A percentile compares a stretch with the other conserved stretches of the same genome.
phyloP scores from a whole-genome alignment of 2,329 filamentous ascomycete genomes.

The Sordariomycetes sp. region DNA sequence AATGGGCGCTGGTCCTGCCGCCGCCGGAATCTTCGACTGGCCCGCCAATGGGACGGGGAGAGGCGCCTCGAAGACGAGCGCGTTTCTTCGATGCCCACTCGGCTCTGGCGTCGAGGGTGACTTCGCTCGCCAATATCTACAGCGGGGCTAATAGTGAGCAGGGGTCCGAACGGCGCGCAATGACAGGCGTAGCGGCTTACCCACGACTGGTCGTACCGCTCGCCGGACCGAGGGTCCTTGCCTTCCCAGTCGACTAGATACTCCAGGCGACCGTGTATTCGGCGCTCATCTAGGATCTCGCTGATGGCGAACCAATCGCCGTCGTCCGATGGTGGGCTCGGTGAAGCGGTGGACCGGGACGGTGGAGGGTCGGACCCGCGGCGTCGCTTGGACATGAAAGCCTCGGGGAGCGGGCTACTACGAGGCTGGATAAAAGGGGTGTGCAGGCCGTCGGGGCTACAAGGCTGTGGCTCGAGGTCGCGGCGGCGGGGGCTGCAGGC shows the following conservation, averaged over 20 bases:
- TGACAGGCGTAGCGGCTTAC: conserved; percentile 4
- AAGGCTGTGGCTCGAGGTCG: background rate
- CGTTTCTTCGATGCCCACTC: conserved; percentile 16
- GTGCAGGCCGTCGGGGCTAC: background rate
- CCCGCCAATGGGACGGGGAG: conserved; percentile 1
- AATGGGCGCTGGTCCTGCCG: background rate
- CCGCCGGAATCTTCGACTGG: background rate
- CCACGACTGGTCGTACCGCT: conserved; percentile 3
- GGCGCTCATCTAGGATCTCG: conserved; percentile 20
- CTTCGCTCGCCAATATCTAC: conserved; percentile 10
- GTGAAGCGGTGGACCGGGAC: conserved; percentile 8
- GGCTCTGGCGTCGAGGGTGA: conserved; percentile 15
- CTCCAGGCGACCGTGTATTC: conserved; percentile 11
- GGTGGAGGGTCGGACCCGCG: conserved; percentile 8
- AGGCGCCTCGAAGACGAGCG: background rate
- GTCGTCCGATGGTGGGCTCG: background rate
- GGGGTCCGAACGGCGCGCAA: background rate
- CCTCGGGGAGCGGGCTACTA: background rate
- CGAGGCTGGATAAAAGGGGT: background rate
- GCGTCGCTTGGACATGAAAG: conserved; percentile 19
- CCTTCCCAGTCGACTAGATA: conserved; percentile 25
- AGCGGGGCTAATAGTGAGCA: conserved; percentile 2
- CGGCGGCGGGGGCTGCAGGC: background rate
- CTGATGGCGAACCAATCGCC: conserved; percentile 19
- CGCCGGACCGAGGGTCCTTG: background rate